Percentiles rank a stretch among this genome's conserved stretches.
Conservation (phyloP, 768 basidiomycete genomes). For the Trichaptum fuscoviolaceum region DNA sequence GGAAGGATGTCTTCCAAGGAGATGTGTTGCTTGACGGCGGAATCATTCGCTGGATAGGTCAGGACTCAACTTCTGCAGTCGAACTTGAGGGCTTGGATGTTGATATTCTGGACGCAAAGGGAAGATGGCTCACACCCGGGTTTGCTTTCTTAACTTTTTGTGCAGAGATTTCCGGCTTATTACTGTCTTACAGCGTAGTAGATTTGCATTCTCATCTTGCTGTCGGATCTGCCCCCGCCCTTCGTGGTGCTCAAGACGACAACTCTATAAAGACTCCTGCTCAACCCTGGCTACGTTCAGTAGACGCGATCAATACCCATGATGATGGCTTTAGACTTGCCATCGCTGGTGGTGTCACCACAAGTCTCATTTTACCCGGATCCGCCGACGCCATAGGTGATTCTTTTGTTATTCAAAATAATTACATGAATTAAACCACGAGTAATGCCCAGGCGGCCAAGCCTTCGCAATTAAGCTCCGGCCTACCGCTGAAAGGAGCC, state of each 20-base stretch:
- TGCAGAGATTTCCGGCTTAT: not conserved
- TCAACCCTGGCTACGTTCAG: slow-evolving; percentile 58
- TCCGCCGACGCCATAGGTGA: slow-evolving; percentile 60
- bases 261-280: slow-evolving; percentile 35
- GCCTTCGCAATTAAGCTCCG: slow-evolving; percentile 78
- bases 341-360: slow-evolving; percentile 79
- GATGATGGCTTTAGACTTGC: slow-evolving; percentile 65
- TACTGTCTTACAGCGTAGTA: slow-evolving; percentile 27
- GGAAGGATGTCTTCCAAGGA: slow-evolving; percentile 56
- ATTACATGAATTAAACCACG: slow-evolving; percentile 10
- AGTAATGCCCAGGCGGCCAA: slow-evolving; percentile 49
- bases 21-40: slow-evolving; percentile 70
- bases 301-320: slow-evolving; percentile 80
- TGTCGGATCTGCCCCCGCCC: slow-evolving; percentile 24
- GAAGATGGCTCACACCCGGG: slow-evolving; percentile 81
- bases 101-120: slow-evolving; percentile 55
- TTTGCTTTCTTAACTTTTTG: slow-evolving; percentile 14
- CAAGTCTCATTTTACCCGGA: slow-evolving; percentile 71
- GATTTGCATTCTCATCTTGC: slow-evolving; percentile 46
- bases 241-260: slow-evolving; percentile 32
- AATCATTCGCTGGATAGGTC: slow-evolving; percentile 55
- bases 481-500: slow-evolving; percentile 61
- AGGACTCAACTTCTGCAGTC: slow-evolving; percentile 25
- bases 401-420: not conserved
- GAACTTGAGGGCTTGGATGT: slow-evolving; percentile 25